Percentiles rank a stretch among this genome's conserved stretches.
Conservation (phyloP, 169 alveolate species). For the Cystoisospora suis region DNA sequence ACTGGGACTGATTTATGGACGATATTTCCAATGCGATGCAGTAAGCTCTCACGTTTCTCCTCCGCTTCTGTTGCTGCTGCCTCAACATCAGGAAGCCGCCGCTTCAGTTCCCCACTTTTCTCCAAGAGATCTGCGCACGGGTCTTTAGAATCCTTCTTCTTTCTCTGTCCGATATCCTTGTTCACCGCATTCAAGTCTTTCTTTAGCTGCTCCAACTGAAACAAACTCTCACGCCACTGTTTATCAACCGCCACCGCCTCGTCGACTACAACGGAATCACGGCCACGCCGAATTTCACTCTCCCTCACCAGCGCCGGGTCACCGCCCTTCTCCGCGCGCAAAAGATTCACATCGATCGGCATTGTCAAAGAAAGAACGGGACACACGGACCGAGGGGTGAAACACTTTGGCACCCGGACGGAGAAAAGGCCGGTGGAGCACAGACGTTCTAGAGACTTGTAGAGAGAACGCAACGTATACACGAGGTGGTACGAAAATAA, state of each 20-base stretch:
- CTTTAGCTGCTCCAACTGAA: constrained; percentile 78
- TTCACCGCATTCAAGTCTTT: constrained; percentile 71
- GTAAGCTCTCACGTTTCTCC: constrained; percentile 74
- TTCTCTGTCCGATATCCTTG: constrained; percentile 73
- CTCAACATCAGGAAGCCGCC: constrained; percentile 73
- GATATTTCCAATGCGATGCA: constrained; percentile 86
- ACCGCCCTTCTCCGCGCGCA: constrained; percentile 77
- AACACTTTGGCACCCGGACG: neutral
- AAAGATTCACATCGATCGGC: constrained; percentile 73
- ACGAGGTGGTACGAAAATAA: too few relatives aligned
- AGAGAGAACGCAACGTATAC: neutral
- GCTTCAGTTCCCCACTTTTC: constrained; percentile 20
- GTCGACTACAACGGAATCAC: constrained; percentile 30
- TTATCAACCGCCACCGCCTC: constrained; percentile 79
- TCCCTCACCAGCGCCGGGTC: constrained; percentile 69
- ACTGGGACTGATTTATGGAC: constrained; percentile 91
- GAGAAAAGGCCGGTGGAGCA: neutral
- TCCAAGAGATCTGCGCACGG: constrained; percentile 16
- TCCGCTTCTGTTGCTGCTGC: constrained; percentile 74
- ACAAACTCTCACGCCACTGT: constrained; percentile 82
- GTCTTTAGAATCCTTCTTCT: constrained; percentile 66
- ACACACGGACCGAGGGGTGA: neutral
- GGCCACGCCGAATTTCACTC: constrained; percentile 67
- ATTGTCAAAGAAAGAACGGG: constrained; percentile 28
- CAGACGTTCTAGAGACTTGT: neutral